Base-by-base conservation (phyloP, 352 stramenopile species). In the Thalassiosira exigua region DNA sequence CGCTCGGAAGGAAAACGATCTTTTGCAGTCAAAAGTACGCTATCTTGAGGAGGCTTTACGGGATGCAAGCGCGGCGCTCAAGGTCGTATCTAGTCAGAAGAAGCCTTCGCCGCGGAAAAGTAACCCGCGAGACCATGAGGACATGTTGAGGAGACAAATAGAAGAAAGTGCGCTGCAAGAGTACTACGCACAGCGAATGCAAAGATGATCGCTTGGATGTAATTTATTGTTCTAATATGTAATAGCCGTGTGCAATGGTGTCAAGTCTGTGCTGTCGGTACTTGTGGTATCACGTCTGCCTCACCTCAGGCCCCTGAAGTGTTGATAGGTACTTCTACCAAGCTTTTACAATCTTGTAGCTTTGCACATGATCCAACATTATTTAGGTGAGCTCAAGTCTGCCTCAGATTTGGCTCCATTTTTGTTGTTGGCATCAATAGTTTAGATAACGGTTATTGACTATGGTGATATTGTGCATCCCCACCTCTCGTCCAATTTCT, bases 131-230 rank as follows among this genome's bases (percentile, higher is more conserved):
- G 52, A 3, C 21, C 21, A 14, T 26, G 21, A 60, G 21, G 52
- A 60, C 21, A 36, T 33, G 52, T 33, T 19, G n/a, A 69, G 59
- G 12, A 26, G 52, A 33, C 29, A 59, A 52, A 76, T 76, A 12
- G 56, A 76, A 69, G 32, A 76, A 17, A 26, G 61, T 36, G 54
- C 67, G 41, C 22, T 76, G 29, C 48, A 48, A 54, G 67, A 61
- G 14, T 69, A 76, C 22, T 65, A 29, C 26, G 7, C 56, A 14
- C 41, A 68, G 7, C 65, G 65, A 21, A 24, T 56, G 24, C 52
- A 53, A 22, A 17, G 7, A 24, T 65, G 56, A 65, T 65, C 14
- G 14, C 46, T 53, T 26, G 42, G 33, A 29, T 62, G 39, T 48
- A 17, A 11, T n/a, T 11, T 11, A 48, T 17, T 48, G 11, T 48